A percentile compares a stretch with the other conserved stretches of the same genome.
phyloP scores from a whole-genome alignment of 208 protist species.

The Leptomonas seymouri region DNA sequence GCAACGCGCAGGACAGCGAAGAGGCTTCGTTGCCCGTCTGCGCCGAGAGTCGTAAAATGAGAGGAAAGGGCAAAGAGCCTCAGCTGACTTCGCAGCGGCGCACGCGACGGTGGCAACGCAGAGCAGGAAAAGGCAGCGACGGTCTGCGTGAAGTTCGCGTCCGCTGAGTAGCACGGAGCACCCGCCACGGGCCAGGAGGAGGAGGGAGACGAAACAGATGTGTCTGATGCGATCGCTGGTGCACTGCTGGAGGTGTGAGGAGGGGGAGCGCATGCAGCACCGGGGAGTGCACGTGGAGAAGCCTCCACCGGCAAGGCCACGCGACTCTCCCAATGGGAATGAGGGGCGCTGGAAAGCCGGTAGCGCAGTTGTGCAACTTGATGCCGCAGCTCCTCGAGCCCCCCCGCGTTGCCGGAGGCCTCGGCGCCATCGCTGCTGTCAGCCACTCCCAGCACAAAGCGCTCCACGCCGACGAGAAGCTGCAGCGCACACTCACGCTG shows the following conservation, averaged over 20 bases:
- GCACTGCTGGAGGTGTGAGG: not conserved
- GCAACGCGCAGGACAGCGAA: slow-evolving; percentile 8
- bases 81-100: not conserved
- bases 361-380: slow-evolving; percentile 16
- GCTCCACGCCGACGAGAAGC: slow-evolving; percentile 22
- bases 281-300: not conserved
- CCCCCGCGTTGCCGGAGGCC: not conserved
- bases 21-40: slow-evolving; percentile 19
- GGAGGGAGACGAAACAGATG: not conserved
- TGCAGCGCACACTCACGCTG: slow-evolving; percentile 29
- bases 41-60: slow-evolving; percentile 13
- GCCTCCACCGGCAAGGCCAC: not conserved
- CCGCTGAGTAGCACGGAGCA: not conserved
- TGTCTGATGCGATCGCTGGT: not conserved
- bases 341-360: slow-evolving; percentile 9
- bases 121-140: not conserved
- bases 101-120: not conserved
- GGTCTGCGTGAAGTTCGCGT: not conserved
- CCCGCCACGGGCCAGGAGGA: not conserved
- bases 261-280: not conserved
- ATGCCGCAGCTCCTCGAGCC: slow-evolving; percentile 13
- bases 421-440: not conserved
- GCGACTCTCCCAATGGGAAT: not conserved
- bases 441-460: slow-evolving; percentile 4
- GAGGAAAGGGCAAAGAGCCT: slow-evolving; percentile 53